Evolutionary conservation across 2,329 filamentous ascomycete species (phyloP).

Genomic region (Neonectria sp.): DNA sequence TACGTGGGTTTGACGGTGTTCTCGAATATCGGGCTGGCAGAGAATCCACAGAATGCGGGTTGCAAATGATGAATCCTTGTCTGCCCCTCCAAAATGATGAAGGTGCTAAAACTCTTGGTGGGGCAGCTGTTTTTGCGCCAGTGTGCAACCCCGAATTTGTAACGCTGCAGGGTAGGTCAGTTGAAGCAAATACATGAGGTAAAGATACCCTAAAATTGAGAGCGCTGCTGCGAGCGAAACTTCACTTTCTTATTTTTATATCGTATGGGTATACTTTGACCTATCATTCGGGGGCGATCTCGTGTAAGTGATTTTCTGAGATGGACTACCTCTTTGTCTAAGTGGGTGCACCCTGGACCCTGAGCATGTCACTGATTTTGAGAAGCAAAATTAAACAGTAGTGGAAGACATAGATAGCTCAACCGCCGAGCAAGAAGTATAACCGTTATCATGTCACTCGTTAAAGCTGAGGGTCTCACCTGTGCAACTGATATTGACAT

Average conservation of each 20-base stretch:
- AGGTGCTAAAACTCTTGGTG: conserved; percentile 43
- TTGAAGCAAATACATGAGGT: neutral
- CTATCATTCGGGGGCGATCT: too few relatives aligned
- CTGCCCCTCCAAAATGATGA: conserved; percentile 45
- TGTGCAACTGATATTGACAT: neutral
- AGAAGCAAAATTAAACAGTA: neutral
- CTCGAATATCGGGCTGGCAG: neutral
- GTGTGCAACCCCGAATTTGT: conserved; percentile 38
- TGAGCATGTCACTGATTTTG: too few relatives aligned
- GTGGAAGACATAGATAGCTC: neutral
- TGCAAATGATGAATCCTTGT: conserved; percentile 33
- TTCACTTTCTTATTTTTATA: too few relatives aligned
- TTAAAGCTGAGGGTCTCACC: neutral
- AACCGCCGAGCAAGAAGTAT: neutral
- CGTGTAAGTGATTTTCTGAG: too few relatives aligned
- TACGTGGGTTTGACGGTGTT: neutral
- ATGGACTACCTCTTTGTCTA: too few relatives aligned
- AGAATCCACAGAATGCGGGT: conserved; percentile 19
- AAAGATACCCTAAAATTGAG: too few relatives aligned
- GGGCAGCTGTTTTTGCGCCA: conserved; percentile 39
- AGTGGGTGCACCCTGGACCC: too few relatives aligned
- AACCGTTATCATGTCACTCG: neutral
- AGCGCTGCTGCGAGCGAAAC: too few relatives aligned
- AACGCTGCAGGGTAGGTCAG: conserved; percentile 23
- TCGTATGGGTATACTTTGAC: too few relatives aligned